These are phyloP conservation scores for Ogataea corticis DNA, from an alignment of 805 yeast genomes.

Conservation along the genomic window DNA sequence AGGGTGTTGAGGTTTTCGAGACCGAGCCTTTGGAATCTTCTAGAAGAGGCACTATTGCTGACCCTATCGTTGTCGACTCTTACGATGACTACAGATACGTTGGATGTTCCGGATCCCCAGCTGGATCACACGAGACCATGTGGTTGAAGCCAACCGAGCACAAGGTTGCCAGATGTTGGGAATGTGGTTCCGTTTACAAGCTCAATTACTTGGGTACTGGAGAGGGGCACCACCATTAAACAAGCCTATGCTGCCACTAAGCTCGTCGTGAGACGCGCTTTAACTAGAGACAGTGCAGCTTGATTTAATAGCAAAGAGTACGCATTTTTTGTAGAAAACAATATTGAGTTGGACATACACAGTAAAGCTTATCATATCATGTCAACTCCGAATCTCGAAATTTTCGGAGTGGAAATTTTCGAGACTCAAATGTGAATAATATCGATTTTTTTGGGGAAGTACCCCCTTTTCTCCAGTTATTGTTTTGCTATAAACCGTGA, in stretches of 20 bases:
- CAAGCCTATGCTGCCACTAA: not conserved
- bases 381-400: no score
- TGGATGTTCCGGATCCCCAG: conserved; percentile 97
- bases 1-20: conserved; percentile 95
- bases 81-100: conserved; percentile 92
- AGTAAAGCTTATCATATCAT: not conserved
- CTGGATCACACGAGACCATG: conserved; percentile 84
- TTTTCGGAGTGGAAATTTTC: no score
- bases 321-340: not conserved
- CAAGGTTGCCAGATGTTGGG: conserved; percentile 94
- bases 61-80: conserved; percentile 88
- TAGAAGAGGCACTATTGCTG: conserved; percentile 86
- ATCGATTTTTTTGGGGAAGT: no score
- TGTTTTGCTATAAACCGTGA: no score
- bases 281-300: conserved; percentile 8
- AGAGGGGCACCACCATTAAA: conserved; percentile 54
- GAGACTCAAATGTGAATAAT: no score
- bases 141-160: conserved; percentile 89
- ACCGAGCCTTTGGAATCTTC: conserved; percentile 82
- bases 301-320: conserved; percentile 9
- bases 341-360: not conserved
- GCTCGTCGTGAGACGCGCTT: no score
- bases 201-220: conserved; percentile 83
- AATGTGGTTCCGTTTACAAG: conserved; percentile 94
- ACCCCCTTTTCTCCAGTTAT: no score